phyloP scores from a whole-genome alignment of 1,284 basidiomycete genomes.

The Pisolithus thermaeus region DNA sequence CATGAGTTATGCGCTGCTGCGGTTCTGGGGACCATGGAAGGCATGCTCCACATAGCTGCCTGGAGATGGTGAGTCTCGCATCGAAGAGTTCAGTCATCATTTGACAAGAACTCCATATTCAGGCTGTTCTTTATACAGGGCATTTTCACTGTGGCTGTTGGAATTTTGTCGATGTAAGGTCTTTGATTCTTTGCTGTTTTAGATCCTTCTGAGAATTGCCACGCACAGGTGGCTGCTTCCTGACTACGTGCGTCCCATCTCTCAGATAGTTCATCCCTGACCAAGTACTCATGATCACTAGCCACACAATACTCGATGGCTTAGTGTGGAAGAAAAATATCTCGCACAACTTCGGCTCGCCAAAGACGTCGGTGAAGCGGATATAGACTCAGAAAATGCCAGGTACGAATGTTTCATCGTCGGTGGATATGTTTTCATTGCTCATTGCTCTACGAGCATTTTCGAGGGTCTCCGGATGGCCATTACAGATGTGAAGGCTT shows the following conservation, averaged over 20 bases:
- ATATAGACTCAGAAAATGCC: constrained; percentile 48
- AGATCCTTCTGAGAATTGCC: neutral
- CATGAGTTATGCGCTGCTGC: constrained; percentile 59
- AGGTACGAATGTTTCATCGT: constrained; percentile 36
- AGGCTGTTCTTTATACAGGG: constrained; percentile 64
- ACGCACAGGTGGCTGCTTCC: constrained; percentile 43
- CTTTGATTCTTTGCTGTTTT: neutral
- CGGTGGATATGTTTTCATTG: neutral
- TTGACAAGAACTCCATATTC: neutral
- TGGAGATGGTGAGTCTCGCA: constrained; percentile 57
- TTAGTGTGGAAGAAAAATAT: constrained; percentile 50
- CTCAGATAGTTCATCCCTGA: neutral
- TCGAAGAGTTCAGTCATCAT: neutral
- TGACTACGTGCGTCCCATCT: constrained; percentile 41
- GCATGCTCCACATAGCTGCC: constrained; percentile 56
- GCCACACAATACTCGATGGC: constrained; percentile 65
- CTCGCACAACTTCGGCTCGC: constrained; percentile 70
- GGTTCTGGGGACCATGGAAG: constrained; percentile 65
- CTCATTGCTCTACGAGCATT: neutral
- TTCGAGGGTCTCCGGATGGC: constrained; percentile 50
- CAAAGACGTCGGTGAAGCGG: constrained; percentile 69
- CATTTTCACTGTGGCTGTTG: constrained; percentile 49
- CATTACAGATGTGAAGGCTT: constrained; percentile 57
- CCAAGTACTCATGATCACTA: constrained; percentile 17
- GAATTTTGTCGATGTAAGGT: constrained; percentile 50